Evolutionary conservation across 805 yeast genomes (phyloP).

Genomic region (Soucietia sequanensis): DNA sequence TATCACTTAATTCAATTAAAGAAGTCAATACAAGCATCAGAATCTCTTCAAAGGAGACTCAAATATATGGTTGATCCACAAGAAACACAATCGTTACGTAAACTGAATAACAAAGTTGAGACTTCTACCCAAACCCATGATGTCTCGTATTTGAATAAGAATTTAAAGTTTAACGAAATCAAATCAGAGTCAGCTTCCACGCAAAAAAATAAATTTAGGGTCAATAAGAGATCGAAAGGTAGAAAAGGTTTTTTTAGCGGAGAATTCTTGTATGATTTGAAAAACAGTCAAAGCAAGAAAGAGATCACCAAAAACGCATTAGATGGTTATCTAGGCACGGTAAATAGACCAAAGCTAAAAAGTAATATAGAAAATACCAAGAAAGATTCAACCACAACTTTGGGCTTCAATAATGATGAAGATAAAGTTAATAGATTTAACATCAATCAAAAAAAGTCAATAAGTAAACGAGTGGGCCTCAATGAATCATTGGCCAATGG

Average conservation of each 20-base stretch:
- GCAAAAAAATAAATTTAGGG: constrained; percentile 6
- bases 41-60: constrained; percentile 28
- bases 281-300: constrained; percentile 10
- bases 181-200: constrained; percentile 7
- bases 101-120: constrained; percentile 29
- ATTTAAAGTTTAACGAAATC: constrained; percentile 21
- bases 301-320: constrained; percentile 15
- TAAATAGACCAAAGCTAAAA: constrained; percentile 31
- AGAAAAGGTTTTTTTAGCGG: constrained; percentile 30
- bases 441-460: constrained; percentile 9
- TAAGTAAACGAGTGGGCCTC: constrained; percentile 15
- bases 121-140: constrained; percentile 43
- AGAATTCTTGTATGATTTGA: constrained; percentile 34
- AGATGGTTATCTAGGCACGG: constrained; percentile 34
- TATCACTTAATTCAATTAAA: constrained; percentile 41
- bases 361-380: neutral
- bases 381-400: neutral
- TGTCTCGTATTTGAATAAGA: constrained; percentile 22
- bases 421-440: constrained; percentile 9
- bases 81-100: constrained; percentile 28
- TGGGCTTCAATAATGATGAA: constrained; percentile 3
- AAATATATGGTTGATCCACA: constrained; percentile 42
- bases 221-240: constrained; percentile 15
- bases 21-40: constrained; percentile 35
- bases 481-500: constrained; percentile 14